phyloP scores from a whole-genome alignment of 148 eudicot genomes.

The Cornus suecica region DNA sequence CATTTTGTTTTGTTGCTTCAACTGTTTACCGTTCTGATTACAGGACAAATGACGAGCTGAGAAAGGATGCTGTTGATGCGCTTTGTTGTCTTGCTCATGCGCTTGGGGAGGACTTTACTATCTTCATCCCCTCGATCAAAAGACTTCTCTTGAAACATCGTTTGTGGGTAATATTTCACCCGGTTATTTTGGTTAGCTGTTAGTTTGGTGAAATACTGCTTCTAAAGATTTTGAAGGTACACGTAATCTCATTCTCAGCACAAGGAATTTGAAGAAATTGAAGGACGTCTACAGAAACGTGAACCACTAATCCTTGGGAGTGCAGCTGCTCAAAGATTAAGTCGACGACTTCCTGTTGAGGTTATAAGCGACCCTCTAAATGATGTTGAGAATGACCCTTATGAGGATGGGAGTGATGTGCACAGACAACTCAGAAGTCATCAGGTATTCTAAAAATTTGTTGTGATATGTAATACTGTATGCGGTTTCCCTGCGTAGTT shows the following conservation, averaged over 20 bases:
- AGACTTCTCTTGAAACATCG: constrained; percentile 85
- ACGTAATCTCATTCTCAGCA: constrained; percentile 46
- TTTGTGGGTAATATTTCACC: constrained; percentile 52
- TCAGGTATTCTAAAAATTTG: constrained; percentile 42
- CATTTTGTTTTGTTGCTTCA: neutral
- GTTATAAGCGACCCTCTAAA: constrained; percentile 85
- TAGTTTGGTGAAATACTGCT: neutral
- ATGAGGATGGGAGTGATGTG: constrained; percentile 54
- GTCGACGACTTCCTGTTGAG: constrained; percentile 70
- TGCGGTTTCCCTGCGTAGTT: neutral
- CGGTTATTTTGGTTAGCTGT: constrained; percentile 5
- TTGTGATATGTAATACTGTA: neutral
- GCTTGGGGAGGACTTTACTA: constrained; percentile 90
- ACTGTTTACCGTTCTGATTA: constrained; percentile 9
- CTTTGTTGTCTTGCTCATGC: constrained; percentile 93
- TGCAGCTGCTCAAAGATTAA: constrained; percentile 68
- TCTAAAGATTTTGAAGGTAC: constrained; percentile 5
- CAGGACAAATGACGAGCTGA: constrained; percentile 90
- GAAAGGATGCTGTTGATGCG: constrained; percentile 94
- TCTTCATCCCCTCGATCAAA: constrained; percentile 90
- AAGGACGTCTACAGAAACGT: constrained; percentile 66
- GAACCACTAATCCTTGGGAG: constrained; percentile 70
- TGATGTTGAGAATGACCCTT: constrained; percentile 73
- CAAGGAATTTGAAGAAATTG: constrained; percentile 92
- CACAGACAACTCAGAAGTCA: constrained; percentile 55